Evolutionary conservation across 192 early-diverging fungal species (phyloP), one percentile per base, ranked within the genome.

Genomic region (Bifiguratus adelaidae): DNA sequence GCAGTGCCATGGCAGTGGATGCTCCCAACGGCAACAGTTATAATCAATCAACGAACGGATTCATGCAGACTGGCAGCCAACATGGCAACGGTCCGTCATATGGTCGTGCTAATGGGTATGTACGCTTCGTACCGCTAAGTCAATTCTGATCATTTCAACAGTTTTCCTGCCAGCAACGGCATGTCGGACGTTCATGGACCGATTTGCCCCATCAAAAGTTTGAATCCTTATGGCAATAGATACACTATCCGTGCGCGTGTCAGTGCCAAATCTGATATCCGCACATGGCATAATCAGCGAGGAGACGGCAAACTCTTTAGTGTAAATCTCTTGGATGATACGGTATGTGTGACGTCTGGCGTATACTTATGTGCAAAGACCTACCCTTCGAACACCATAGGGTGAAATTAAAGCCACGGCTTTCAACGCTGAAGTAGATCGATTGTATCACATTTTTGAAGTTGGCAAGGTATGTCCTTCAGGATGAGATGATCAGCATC

Each of bases 371-470:
- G 37, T 21, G 16, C 15, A 13, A 8, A 40, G 6, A 11, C 22
- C 16, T 7, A 40, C 4, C 37, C 4, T 20, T 4, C n/a, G 12
- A 40, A 7, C 18, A 40, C 22, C 16, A 11, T 55, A 88, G 85
- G 82, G 90, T 33, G 94, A 97, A 55, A 97, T 99, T 53, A 82
- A 86, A 35, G 94, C 86, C 4, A 96, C 95, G 2, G 82, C 62
- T n/a, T 99, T 99, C 62, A 92, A 83, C 30, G 86, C 92, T 33
- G 77, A 86, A 41, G 91, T 88, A 1, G 82, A 85, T 50, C 60
- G 68, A 19, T 74, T 86, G 48, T 89, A 81, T 45, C 66, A 86
- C 16, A n/a, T 88, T 21, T 57, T 99, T 16, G 69, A 92, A 37
- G 81, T 84, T 9, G 82, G 78, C 44, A 77, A 82, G 53, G 83